Evolutionary conservation across 768 basidiomycete genomes (phyloP), one percentile per base, ranked within the genome.

Genomic region (Mrakia blollopis): DNA sequence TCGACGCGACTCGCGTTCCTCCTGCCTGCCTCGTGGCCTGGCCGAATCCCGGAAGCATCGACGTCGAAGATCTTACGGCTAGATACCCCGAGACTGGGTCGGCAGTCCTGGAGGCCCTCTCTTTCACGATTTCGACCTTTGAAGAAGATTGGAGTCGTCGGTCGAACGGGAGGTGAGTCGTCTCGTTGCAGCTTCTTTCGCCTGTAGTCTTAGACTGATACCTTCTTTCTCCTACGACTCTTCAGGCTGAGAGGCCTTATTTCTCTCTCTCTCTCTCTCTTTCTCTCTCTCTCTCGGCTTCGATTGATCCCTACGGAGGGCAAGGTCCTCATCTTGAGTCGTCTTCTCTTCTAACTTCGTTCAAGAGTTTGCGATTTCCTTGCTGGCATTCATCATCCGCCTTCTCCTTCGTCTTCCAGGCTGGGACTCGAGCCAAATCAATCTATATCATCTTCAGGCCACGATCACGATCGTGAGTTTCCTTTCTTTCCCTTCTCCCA

Each of bases 121-220:
- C 87, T 18, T 82, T 91, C 25, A 87, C 85, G 72, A 86, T 89
- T 78, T n/a, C 85, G 85, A 65, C 86, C 87, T 23, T 89, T 89
- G 2, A 87, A 89, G 79, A 86, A 87, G 78, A 85, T 89, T 52
- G 89, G 88, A 82, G 88, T 89, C 69, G 88, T 89, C 52, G 89
- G 89, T 8, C 83, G 88, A 28, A 89, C 89, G 5, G 89, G 89
- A 25, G 87, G 87, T 80, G 88, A 54, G 54, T 54, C 21, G 54
- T 23, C 13, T 54, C 54, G 54, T 16, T 5, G 8, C 50, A 23
- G 54, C 23, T 11, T n/a, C 75, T 30, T 71, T 13, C 9, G 69
- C 30, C 14, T 32, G n/a, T 16, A 37, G 28, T 52, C 54, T 32
- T 14, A 54, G 10, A 8, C 54, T 25, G 52, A 32, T 10, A 7